Evolutionary conservation across 2,329 filamentous ascomycete species (phyloP).

Genomic region (Macrophomina pseudophaseolina): DNA sequence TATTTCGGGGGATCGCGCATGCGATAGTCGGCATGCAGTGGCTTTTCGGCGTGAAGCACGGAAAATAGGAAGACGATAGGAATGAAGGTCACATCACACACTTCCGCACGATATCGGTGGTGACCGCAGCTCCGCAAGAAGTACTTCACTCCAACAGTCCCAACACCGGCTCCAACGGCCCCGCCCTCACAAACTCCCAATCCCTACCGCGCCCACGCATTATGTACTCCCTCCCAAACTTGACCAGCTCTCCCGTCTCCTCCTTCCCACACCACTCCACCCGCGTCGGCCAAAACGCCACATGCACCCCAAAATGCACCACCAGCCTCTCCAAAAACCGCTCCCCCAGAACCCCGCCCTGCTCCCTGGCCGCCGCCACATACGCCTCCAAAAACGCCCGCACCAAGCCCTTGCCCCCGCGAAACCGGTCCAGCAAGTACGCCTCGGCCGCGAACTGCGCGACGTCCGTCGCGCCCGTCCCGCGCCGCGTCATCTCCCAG

Average conservation of each 20-base stretch:
- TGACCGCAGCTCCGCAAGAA: too few relatives aligned
- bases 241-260: slow-evolving; percentile 36
- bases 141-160: background rate
- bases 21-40: too few relatives aligned
- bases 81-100: too few relatives aligned
- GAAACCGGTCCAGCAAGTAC: slow-evolving; percentile 42
- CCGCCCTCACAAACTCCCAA: slow-evolving; percentile 33
- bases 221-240: slow-evolving; percentile 20
- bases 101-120: too few relatives aligned
- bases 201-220: slow-evolving; percentile 29
- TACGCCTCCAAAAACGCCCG: slow-evolving; percentile 36
- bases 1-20: too few relatives aligned
- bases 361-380: slow-evolving; percentile 4
- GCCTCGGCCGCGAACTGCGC: slow-evolving; percentile 46
- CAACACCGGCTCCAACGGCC: slow-evolving; percentile 4
- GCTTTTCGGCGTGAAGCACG: too few relatives aligned
- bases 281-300: slow-evolving; percentile 42
- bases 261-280: slow-evolving; percentile 38
- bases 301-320: slow-evolving; percentile 44
- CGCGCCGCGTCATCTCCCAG: slow-evolving; percentile 44
- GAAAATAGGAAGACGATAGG: too few relatives aligned
- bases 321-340: slow-evolving; percentile 36
- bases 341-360: background rate
- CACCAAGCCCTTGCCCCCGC: slow-evolving; percentile 37
- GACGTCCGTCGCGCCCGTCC: slow-evolving; percentile 43